phyloP scores from a whole-genome alignment of 345 rosid species.

The Corchorus capsularis region DNA sequence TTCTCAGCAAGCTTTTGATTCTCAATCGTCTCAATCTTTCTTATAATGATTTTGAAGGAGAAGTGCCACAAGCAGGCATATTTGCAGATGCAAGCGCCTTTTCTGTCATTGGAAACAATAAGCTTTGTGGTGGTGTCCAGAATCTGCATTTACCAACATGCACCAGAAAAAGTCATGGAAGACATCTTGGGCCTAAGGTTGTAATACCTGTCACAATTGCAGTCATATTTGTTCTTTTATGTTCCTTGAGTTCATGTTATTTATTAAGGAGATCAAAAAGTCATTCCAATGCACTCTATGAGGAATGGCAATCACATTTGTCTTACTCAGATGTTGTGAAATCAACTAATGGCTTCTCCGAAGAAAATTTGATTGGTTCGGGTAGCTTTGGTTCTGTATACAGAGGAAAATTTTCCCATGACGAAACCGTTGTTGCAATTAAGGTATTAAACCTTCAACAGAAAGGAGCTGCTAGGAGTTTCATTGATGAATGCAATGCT shows the following conservation, averaged over 20 bases:
- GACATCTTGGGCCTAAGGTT: not conserved
- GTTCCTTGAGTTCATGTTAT: not conserved
- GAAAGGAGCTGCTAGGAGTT: conserved; percentile 19
- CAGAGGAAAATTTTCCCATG: not conserved
- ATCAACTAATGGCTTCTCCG: conserved; percentile 13
- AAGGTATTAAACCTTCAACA: conserved; percentile 19
- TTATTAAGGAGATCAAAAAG: not conserved
- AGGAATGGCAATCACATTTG: not conserved
- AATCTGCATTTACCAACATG: not conserved
- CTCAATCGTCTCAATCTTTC: conserved; percentile 4
- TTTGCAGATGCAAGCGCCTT: not conserved
- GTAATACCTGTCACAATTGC: not conserved
- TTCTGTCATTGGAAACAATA: not conserved
- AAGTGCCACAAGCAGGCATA: not conserved
- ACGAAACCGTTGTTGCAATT: conserved; percentile 18
- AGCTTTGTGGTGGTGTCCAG: conserved; percentile 8
- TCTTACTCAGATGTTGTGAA: conserved; percentile 6
- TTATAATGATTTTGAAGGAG: not conserved
- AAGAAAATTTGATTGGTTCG: conserved; percentile 13
- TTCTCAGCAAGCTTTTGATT: not conserved
- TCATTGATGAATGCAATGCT: conserved; percentile 20
- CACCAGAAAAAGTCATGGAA: not conserved
- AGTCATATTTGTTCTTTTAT: not conserved
- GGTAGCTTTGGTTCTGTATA: conserved; percentile 23
- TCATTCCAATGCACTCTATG: not conserved